Conservation (phyloP, 495 filamentous ascomycete species). For the Xylaria telfairii region DNA sequence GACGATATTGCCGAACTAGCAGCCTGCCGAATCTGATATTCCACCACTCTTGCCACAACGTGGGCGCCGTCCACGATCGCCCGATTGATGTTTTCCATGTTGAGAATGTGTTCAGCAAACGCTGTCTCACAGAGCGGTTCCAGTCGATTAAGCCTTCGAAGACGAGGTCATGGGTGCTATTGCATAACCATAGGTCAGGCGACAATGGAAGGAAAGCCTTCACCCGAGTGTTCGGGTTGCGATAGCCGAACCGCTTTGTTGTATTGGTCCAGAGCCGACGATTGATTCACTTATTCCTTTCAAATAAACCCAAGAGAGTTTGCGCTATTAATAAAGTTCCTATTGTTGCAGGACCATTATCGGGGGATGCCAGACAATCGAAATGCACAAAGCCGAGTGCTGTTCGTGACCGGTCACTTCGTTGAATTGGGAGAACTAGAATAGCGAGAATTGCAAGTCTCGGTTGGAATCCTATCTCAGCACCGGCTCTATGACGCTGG, state of each 20-base stretch:
- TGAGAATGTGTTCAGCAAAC: constrained; percentile 5
- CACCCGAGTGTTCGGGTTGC: neutral
- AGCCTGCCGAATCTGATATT: constrained; percentile 38
- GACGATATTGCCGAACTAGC: neutral
- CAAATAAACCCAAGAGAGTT: constrained; percentile 6
- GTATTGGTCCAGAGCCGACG: neutral
- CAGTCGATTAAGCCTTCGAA: constrained; percentile 6
- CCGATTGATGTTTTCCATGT: constrained; percentile 40
- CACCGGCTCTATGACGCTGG: constrained; percentile 13
- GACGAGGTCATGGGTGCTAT: neutral
- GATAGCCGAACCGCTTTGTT: constrained; percentile 4
- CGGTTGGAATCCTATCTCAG: constrained; percentile 1
- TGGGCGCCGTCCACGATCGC: constrained; percentile 39
- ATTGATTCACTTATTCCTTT: neutral
- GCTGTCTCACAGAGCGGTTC: constrained; percentile 3
- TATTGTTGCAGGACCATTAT: neutral
- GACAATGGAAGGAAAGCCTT: neutral
- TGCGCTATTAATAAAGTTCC: constrained; percentile 1
- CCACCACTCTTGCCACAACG: constrained; percentile 41
- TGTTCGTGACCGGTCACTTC: neutral
- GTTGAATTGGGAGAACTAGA: neutral
- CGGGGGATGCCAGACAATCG: neutral
- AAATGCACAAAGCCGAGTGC: constrained; percentile 11
- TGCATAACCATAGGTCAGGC: neutral
- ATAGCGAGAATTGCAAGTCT: constrained; percentile 1